phyloP scores from a whole-genome alignment of 352 stramenopile genomes.

The Globisporangium paroecandrum region DNA sequence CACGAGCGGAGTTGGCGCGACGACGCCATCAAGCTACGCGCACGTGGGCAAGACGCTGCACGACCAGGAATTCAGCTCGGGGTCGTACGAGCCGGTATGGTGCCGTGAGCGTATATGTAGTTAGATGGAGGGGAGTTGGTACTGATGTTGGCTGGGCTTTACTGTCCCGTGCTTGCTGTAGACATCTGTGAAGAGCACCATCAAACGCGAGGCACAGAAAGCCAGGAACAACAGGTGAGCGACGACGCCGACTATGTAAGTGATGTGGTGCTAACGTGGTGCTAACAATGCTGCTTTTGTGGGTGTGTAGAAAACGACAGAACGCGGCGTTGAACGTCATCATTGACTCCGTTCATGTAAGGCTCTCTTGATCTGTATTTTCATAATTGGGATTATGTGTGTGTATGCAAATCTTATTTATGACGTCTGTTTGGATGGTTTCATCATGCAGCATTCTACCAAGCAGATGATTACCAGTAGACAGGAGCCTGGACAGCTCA shows the following conservation, averaged over 20 bases:
- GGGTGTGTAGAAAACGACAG: slow-evolving; percentile 11
- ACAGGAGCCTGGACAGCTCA: neutral
- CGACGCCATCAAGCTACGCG: neutral
- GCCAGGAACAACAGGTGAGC: neutral
- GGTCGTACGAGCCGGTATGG: neutral
- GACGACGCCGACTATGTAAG: neutral
- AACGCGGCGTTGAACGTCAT: slow-evolving; percentile 13
- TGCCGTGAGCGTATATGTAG: neutral
- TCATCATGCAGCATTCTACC: neutral
- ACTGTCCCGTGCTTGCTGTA: neutral
- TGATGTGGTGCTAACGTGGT: neutral
- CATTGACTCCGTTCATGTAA: slow-evolving; percentile 9
- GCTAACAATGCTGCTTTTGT: neutral
- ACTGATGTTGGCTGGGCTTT: neutral
- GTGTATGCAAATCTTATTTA: neutral
- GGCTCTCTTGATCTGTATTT: neutral
- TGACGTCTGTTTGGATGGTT: neutral
- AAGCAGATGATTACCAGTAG: slow-evolving; percentile 2
- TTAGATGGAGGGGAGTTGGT: neutral
- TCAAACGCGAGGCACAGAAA: slow-evolving; percentile 11
- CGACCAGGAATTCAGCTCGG: neutral
- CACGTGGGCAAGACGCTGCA: neutral
- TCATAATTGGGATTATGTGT: neutral
- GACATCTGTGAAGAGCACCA: neutral
- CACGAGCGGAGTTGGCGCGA: slow-evolving; percentile 1